Conservation (phyloP, 2,329 filamentous ascomycete genomes). For the Cladosporium sp. region DNA sequence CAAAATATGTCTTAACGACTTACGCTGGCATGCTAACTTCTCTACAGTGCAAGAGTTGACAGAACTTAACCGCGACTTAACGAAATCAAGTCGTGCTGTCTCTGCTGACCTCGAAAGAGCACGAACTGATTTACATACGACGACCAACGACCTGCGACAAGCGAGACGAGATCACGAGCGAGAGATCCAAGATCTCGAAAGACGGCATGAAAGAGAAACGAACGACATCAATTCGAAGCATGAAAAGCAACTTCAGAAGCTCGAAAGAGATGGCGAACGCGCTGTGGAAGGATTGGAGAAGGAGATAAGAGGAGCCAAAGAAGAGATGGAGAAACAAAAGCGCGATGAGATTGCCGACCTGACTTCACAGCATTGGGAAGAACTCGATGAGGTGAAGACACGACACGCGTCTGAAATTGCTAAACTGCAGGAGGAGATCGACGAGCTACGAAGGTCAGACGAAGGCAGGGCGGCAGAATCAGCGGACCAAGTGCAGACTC, state of each 20-base stretch:
- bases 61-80: conserved; percentile 43
- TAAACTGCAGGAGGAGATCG: conserved; percentile 56
- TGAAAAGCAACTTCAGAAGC: conserved; percentile 31
- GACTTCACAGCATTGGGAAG: conserved; percentile 64
- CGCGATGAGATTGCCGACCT: conserved; percentile 59
- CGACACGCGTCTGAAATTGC: conserved; percentile 67
- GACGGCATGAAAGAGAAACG: conserved; percentile 32
- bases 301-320: conserved; percentile 51
- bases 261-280: conserved; percentile 49
- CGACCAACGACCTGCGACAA: conserved; percentile 34
- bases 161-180: conserved; percentile 36
- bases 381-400: conserved; percentile 64
- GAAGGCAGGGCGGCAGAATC: conserved; percentile 56
- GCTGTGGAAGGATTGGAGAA: conserved; percentile 56
- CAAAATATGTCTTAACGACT: neutral
- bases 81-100: conserved; percentile 55
- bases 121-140: conserved; percentile 36
- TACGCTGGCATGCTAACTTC: neutral
- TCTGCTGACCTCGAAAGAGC: conserved; percentile 63
- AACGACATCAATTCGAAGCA: conserved; percentile 29
- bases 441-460: conserved; percentile 51
- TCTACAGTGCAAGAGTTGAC: conserved; percentile 24
- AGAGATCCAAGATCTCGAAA: conserved; percentile 33
- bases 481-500: conserved; percentile 50
- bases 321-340: conserved; percentile 43